phyloP scores from a whole-genome alignment of 257 asterid species.

The Lavandula angustifolia region DNA sequence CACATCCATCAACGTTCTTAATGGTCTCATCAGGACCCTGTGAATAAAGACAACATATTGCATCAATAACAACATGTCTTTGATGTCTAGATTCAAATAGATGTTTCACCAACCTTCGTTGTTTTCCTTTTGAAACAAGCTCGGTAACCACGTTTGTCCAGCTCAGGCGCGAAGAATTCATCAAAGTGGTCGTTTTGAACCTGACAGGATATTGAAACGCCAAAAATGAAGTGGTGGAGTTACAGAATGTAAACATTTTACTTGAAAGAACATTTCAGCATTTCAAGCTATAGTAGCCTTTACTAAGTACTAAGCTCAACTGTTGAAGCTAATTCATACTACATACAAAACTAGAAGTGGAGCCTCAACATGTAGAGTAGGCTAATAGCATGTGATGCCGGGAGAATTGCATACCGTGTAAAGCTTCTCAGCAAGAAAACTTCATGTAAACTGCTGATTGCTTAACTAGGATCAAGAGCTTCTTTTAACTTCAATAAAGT shows the following conservation, averaged over 20 bases:
- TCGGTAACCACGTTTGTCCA: constrained; percentile 96
- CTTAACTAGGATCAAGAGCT: constrained; percentile 1
- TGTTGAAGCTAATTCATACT: neutral
- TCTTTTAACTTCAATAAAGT: neutral
- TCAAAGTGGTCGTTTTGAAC: constrained; percentile 94
- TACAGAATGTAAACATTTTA: neutral
- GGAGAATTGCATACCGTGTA: neutral
- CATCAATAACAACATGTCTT: constrained; percentile 24
- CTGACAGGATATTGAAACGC: constrained; percentile 40
- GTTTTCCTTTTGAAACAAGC: constrained; percentile 78
- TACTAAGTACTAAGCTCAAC: too few species aligned
- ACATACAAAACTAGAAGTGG: constrained; percentile 7
- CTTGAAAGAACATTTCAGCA: too few species aligned
- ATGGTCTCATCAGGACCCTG: constrained; percentile 71
- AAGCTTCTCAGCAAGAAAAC: neutral
- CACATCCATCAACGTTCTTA: constrained; percentile 80
- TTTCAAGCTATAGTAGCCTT: too few species aligned
- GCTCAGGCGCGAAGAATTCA: constrained; percentile 95
- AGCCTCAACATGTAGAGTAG: constrained; percentile 10
- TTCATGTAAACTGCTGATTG: neutral
- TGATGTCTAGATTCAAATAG: constrained; percentile 18
- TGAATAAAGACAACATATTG: constrained; percentile 22
- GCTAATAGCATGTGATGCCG: constrained; percentile 3
- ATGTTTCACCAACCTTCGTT: constrained; percentile 68
- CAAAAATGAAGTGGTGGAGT: neutral